A percentile compares a stretch with the other conserved stretches of the same genome.
Conservation (phyloP, 805 yeast genomes). For the Kodamaea kaohsiungensis region DNA sequence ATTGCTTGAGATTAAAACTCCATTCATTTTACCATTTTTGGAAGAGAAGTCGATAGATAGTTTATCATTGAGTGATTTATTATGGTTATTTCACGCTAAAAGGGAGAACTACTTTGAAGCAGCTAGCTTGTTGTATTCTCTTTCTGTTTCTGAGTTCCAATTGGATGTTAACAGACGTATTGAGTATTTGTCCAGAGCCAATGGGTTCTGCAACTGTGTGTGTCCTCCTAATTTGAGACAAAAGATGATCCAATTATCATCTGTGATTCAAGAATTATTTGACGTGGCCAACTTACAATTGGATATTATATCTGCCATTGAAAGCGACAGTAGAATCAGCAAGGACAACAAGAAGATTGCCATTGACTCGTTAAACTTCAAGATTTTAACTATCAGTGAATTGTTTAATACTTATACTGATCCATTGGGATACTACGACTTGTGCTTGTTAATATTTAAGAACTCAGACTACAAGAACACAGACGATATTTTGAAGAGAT, state of each 20-base stretch:
- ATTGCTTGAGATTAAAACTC: conserved; percentile 77
- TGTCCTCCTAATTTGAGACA: conserved; percentile 78
- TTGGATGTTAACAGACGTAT: conserved; percentile 72
- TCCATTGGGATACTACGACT: conserved; percentile 82
- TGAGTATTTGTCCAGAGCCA: conserved; percentile 87
- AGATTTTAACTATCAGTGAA: conserved; percentile 71
- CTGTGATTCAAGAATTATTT: conserved; percentile 72
- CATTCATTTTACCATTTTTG: conserved; percentile 75
- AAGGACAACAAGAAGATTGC: conserved; percentile 53
- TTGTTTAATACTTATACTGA: conserved; percentile 84
- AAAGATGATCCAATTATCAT: conserved; percentile 68
- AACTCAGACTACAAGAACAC: conserved; percentile 82
- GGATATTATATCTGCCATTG: conserved; percentile 55
- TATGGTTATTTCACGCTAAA: conserved; percentile 89
- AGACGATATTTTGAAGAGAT: conserved; percentile 78
- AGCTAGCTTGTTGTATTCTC: conserved; percentile 67
- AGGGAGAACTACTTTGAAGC: conserved; percentile 77
- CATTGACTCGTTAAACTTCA: conserved; percentile 55
- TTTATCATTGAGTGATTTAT: conserved; percentile 71
- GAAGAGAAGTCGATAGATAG: conserved; percentile 64
- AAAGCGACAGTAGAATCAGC: conserved; percentile 50
- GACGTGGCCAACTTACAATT: conserved; percentile 87
- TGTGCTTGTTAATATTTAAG: conserved; percentile 76
- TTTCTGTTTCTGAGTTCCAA: conserved; percentile 74
- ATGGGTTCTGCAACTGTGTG: conserved; percentile 86